A percentile compares a stretch with the other conserved stretches of the same genome.
Conservation (phyloP, 768 basidiomycete species). For the Mycena galericulata region DNA sequence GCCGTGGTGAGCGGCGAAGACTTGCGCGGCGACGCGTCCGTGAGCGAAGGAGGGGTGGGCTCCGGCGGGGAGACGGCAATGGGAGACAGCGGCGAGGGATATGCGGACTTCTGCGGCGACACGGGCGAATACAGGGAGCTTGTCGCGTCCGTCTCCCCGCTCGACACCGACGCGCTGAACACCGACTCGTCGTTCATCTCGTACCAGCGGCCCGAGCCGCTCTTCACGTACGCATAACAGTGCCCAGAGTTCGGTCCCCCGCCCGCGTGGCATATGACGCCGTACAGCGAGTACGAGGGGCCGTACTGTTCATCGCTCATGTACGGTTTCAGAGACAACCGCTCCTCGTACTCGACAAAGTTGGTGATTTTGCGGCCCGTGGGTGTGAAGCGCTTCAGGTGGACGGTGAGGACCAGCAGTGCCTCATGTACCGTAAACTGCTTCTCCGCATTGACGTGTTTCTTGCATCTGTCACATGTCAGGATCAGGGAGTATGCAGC, state of each 20-base stretch:
- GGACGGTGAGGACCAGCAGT: constrained; percentile 89
- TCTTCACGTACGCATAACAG: constrained; percentile 89
- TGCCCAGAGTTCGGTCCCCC: constrained; percentile 95
- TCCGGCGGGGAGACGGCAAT: too few species aligned
- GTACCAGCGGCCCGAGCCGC: constrained; percentile 79
- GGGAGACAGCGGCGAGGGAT: too few species aligned
- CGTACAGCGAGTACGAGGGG: constrained; percentile 88
- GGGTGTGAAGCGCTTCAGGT: constrained; percentile 95
- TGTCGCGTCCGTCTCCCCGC: too few species aligned
- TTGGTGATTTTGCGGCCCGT: constrained; percentile 89
- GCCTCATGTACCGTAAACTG: constrained; percentile 90
- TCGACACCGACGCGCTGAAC: too few species aligned
- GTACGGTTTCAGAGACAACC: constrained; percentile 74
- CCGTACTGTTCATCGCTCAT: constrained; percentile 88
- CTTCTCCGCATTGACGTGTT: constrained; percentile 90
- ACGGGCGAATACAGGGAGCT: too few species aligned
- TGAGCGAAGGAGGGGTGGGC: too few species aligned
- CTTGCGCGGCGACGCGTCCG: too few species aligned
- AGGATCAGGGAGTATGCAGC: background rate
- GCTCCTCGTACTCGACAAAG: constrained; percentile 81
- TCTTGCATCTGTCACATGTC: constrained; percentile 83
- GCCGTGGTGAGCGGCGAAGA: too few species aligned
- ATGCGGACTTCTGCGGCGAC: too few species aligned
- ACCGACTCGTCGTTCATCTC: constrained; percentile 96
- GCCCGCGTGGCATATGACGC: constrained; percentile 93